These are phyloP conservation scores for Daldinia sp. DNA, from an alignment of 2,329 filamentous ascomycete genomes.

Conservation along the genomic window DNA sequence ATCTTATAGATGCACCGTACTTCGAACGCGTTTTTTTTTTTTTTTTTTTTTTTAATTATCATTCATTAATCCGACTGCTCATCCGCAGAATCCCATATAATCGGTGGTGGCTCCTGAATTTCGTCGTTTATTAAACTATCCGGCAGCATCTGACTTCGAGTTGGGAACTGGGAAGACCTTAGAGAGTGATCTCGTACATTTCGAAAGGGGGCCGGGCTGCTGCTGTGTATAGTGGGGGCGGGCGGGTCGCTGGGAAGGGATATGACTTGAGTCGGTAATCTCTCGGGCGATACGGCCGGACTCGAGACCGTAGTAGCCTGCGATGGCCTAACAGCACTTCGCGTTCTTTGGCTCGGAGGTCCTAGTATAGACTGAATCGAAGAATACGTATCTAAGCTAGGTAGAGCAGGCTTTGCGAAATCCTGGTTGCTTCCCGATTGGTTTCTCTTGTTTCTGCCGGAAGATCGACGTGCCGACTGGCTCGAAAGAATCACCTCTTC, in stretches of 20 bases:
- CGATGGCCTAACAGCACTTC: conserved; percentile 48
- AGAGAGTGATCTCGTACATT: conserved; percentile 37
- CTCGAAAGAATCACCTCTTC: conserved; percentile 48
- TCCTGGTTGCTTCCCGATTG: neutral
- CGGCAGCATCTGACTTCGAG: conserved; percentile 62
- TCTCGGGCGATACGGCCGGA: conserved; percentile 45
- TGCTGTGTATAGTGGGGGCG: conserved; percentile 15
- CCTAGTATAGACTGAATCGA: conserved; percentile 27
- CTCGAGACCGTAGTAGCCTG: conserved; percentile 56
- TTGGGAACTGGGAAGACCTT: conserved; percentile 58
- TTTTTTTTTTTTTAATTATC: neutral
- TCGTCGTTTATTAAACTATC: conserved; percentile 55
- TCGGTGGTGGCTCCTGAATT: conserved; percentile 50
- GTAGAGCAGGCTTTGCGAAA: conserved; percentile 36
- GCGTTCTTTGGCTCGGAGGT: conserved; percentile 30
- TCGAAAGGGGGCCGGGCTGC: conserved; percentile 34
- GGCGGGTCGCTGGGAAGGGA: conserved; percentile 31
- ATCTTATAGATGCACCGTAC: neutral
- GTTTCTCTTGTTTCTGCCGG: conserved; percentile 4
- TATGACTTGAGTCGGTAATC: conserved; percentile 38
- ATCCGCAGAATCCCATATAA: conserved; percentile 55
- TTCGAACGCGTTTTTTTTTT: too few species aligned
- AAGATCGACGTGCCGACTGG: conserved; percentile 39
- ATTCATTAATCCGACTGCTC: conserved; percentile 45
- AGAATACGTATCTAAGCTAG: conserved; percentile 29